Base-by-base conservation (phyloP, 176 grass and related monocot genomes). In the Hordeum marinum region DNA sequence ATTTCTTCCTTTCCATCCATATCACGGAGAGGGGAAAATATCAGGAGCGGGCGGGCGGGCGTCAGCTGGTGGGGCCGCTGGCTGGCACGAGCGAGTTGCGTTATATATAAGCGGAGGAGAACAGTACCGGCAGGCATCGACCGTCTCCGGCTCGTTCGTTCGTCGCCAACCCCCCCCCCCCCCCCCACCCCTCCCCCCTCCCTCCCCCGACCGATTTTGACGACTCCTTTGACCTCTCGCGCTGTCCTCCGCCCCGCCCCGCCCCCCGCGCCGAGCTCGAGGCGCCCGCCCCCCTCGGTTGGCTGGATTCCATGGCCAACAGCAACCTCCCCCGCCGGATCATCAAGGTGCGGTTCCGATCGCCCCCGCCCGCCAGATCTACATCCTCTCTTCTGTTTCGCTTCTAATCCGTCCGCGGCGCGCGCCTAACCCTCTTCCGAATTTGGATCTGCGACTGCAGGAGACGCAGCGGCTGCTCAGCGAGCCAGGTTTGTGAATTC, bases 401-500 rank as follows among this genome's bases (percentile, higher is more conserved):
- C 35, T 29, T 88, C 1, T 2, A 54, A 83, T 54, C 74, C 7
- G 73, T 17, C 13, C 29, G 27, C 63, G 63, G 15, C 4, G 31
- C 13, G 63, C 63, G 63, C 70, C 70, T 73, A 73, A 73, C 1
- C 70, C 8, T 13, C 10, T 57, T 80, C 34, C 36, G 68, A 34
- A 80, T 84, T 85, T 21, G 83, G 83, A 90, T 83, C 91, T 76
- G 72, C 79, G 7, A 18, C 54, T 21, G 88, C 88, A 97, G 95
- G 95, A 97, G 83, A 97, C 92, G 26, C 95, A 97, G 84, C 77
- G 95, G 21, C 92, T 97, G 32, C 95, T 97, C 65, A 97, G 95
- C 86, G 95, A 97, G n/a, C 92, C 95, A 89, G 95, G 95, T 23
- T 62, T 8, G 37, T 75, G 26, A 89, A 85, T 85, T 89, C 59